Percentiles rank a stretch among this genome's conserved stretches.
These are phyloP conservation scores for Solanum neorickii DNA, from an alignment of 257 asterid species.

Conservation along the genomic window DNA sequence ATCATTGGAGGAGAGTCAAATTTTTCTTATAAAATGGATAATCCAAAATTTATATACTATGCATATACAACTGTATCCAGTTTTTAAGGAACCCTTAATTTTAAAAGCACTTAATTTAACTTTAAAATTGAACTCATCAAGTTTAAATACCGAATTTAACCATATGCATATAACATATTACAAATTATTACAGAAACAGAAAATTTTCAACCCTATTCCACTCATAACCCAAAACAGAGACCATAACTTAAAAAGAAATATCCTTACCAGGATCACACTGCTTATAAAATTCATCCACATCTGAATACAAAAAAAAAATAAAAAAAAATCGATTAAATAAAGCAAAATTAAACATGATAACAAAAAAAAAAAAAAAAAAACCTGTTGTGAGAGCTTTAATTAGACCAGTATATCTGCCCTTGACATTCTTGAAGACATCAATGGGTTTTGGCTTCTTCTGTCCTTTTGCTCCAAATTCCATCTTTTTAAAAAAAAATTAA, in stretches of 20 bases:
- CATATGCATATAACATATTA: neutral
- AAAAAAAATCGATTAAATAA: neutral
- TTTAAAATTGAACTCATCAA: neutral
- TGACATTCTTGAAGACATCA: slow-evolving; percentile 33
- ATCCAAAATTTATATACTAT: neutral
- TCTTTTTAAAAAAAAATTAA: neutral
- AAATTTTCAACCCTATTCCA: neutral
- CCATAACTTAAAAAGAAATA: neutral
- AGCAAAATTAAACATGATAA: neutral
- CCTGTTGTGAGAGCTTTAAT: slow-evolving; percentile 43
- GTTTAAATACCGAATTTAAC: neutral
- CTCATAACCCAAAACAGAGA: neutral
- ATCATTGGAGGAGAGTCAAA: neutral
- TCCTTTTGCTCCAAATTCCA: neutral
- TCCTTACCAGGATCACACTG: slow-evolving; percentile 42
- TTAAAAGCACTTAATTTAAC: neutral
- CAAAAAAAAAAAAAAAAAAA: neutral
- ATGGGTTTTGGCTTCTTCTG: slow-evolving; percentile 15
- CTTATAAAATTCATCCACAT: slow-evolving; percentile 20
- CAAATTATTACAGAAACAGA: neutral
- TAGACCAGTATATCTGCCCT: slow-evolving; percentile 29
- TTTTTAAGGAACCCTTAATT: neutral
- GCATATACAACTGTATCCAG: neutral
- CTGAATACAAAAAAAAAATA: slow-evolving; percentile 14
- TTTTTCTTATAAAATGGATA: neutral